Base-by-base conservation (phyloP, 345 rosid genomes). In the Brassica napus region DNA sequence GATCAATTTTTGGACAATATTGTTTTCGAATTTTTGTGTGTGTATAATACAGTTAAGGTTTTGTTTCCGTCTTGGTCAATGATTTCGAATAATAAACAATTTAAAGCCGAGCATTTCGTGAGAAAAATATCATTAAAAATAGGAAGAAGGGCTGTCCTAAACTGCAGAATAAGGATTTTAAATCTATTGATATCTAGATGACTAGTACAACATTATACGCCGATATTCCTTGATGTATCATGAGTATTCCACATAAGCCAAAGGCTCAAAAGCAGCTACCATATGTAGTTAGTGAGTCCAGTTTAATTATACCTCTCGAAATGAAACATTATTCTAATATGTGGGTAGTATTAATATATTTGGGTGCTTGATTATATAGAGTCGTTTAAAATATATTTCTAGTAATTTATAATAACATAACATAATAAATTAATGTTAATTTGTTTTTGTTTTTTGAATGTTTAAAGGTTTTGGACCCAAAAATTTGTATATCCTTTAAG, bases 51-150 rank as follows among this genome's bases (percentile, higher is more conserved):
- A 18, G 31, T 28, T 28, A n/a, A 5, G 60, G 59, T 68, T 28
- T 49, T 28, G 59, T 18, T 68, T 28, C 37, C 8, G 32, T 68
- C 69, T 21, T 7, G 72, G 37, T 68, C 60, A 68, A 68, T 68
- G 72, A 49, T 6, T 26, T 47, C 9, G 21, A 23, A 16, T 64
- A 65, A 15, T 34, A 30, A 59, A 4, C 31, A 58, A 8, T 34
- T 63, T 30, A n/a, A 15, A 32, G 24, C 6, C n/a, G 24, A 65
- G 8, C 49, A 65, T 35, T 11, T n/a, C 21, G 58, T 35, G 52
- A 65, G 4, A 9, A 23, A 15, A 7, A 65, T 32, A 16, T 35
- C 30, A 16, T 35, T 18, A 16, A 35, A 35, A 71, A 35, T 11
- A 32, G 47, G 31, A 52, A 34, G 6, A 60, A 72, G 9, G 52